Evolutionary conservation across 1,284 basidiomycete genomes (phyloP).

Genomic region (Papiliotrema terrestris): DNA sequence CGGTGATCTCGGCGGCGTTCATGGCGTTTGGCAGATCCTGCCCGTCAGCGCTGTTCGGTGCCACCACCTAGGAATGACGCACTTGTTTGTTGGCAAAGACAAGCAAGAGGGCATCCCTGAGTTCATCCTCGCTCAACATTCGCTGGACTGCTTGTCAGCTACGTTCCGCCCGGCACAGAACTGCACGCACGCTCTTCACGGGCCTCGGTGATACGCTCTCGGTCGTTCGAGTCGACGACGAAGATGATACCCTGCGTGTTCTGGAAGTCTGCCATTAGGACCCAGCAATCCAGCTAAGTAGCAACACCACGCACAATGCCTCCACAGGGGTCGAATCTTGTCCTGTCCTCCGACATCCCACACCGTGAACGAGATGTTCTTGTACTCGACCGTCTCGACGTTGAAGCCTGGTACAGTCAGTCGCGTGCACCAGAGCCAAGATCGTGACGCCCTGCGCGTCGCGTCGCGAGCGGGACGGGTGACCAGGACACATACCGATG

Average conservation of each 20-base stretch:
- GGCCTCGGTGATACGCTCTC: slow-evolving; percentile 98
- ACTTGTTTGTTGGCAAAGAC: slow-evolving; percentile 98
- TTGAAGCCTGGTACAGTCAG: slow-evolving; percentile 73
- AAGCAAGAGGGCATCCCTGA: slow-evolving; percentile 95
- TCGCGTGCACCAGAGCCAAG: slow-evolving; percentile 6
- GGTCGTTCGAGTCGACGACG: slow-evolving; percentile 99
- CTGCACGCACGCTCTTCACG: slow-evolving; percentile 75
- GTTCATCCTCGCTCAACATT: slow-evolving; percentile 99
- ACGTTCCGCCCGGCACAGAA: not conserved
- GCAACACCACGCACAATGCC: slow-evolving; percentile 79
- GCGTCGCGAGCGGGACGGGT: no score
- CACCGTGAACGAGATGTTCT: slow-evolving; percentile 87
- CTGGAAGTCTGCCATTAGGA: slow-evolving; percentile 81
- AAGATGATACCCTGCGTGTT: slow-evolving; percentile 99
- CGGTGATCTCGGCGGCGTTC: slow-evolving; percentile 99
- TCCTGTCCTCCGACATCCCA: slow-evolving; percentile 88
- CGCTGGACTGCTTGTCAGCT: slow-evolving; percentile 63
- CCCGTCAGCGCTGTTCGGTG: not conserved
- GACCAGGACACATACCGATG: slow-evolving; percentile 66
- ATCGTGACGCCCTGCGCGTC: no score
- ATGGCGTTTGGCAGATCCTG: slow-evolving; percentile 94
- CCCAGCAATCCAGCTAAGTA: not conserved
- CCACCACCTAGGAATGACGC: slow-evolving; percentile 6
- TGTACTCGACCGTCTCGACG: slow-evolving; percentile 92
- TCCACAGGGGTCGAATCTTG: slow-evolving; percentile 90